These are phyloP conservation scores for Sorghum bicolor DNA, from an alignment of 176 grass and related monocot genomes.

Conservation along the genomic window DNA sequence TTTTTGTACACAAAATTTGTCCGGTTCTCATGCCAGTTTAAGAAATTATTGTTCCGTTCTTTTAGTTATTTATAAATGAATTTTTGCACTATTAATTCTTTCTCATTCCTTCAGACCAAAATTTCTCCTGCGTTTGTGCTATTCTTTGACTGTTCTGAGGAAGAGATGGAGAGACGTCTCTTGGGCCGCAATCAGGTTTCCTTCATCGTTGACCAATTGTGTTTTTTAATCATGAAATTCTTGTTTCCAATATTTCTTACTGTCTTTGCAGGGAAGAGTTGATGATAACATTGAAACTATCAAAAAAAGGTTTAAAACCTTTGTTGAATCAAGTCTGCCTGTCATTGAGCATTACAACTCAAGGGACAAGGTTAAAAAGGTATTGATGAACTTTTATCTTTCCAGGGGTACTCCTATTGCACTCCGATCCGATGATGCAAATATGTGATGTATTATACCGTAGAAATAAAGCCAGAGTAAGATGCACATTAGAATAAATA, in stretches of 20 bases:
- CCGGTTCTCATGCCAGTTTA: not conserved
- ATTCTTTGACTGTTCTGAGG: conserved; percentile 90
- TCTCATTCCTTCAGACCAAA: conserved; percentile 62
- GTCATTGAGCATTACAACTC: conserved; percentile 72
- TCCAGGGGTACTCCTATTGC: not conserved
- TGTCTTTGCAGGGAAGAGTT: conserved; percentile 77
- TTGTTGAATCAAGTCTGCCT: conserved; percentile 90
- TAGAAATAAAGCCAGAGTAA: not conserved
- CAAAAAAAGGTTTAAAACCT: conserved; percentile 87
- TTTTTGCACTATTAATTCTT: conserved; percentile 5
- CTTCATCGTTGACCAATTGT: not conserved
- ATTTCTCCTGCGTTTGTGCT: conserved; percentile 72
- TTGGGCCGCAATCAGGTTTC: conserved; percentile 85
- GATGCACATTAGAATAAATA: not conserved
- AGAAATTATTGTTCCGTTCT: not conserved
- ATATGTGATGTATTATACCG: not conserved
- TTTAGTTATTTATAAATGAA: not conserved
- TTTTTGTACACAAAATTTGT: not conserved
- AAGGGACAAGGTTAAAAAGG: conserved; percentile 78
- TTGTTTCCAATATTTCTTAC: conserved; percentile 23
- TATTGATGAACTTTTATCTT: conserved; percentile 23
- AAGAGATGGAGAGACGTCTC: conserved; percentile 87
- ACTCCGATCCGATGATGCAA: not conserved
- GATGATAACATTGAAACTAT: conserved; percentile 99
- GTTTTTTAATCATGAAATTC: not conserved